A percentile compares a stretch with the other conserved stretches of the same genome.
Conservation (phyloP, 1,139 yeast genomes). For the Sugiyamaella xylanicola region DNA sequence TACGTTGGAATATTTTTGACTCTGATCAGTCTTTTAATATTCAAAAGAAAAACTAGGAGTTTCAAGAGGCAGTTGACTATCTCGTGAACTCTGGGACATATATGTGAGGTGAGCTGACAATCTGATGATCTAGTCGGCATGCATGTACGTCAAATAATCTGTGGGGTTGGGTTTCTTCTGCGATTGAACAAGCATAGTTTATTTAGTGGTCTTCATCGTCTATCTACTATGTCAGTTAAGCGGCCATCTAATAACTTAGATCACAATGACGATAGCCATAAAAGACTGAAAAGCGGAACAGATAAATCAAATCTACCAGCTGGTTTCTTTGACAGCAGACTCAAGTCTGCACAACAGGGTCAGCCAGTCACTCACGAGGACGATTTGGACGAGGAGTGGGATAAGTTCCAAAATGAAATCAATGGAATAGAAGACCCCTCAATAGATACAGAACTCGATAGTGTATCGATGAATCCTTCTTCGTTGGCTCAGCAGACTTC, state of each 20-base stretch:
- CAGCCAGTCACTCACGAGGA: neutral
- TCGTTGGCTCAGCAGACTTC: no score
- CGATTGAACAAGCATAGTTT: no score
- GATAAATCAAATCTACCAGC: neutral
- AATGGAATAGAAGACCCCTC: slow-evolving; percentile 11
- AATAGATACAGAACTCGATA: no score
- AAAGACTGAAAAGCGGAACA: slow-evolving; percentile 8
- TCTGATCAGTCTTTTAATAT: no score
- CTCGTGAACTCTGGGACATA: neutral
- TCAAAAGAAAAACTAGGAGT: no score
- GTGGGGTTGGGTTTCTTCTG: no score
- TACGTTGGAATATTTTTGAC: no score
- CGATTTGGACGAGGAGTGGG: slow-evolving; percentile 29
- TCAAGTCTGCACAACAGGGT: neutral
- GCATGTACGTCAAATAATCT: neutral
- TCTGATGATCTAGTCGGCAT: neutral
- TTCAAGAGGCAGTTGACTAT: no score
- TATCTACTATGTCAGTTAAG: slow-evolving; percentile 6
- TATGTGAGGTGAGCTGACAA: neutral
- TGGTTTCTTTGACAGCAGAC: slow-evolving; percentile 7
- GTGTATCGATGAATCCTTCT: no score
- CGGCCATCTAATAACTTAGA: slow-evolving; percentile 6
- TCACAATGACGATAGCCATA: neutral
- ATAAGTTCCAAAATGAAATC: slow-evolving; percentile 28
- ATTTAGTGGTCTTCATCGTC: neutral